A percentile compares a stretch with the other conserved stretches of the same genome.
These are phyloP conservation scores for Crithidia expoeki DNA, from an alignment of 208 protist genomes.

Conservation along the genomic window DNA sequence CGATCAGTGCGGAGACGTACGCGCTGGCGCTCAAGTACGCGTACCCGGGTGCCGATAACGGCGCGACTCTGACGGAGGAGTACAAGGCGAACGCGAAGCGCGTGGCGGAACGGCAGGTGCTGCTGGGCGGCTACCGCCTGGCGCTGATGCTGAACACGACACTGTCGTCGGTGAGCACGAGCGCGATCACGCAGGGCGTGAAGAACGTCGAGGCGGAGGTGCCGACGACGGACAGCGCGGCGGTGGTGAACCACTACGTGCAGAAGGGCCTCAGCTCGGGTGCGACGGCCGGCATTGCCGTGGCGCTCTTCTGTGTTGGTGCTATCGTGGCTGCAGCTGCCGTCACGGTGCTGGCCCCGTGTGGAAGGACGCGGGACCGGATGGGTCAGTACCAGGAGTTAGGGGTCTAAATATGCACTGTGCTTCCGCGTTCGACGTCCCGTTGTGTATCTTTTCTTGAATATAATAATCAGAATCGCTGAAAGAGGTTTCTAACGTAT, in stretches of 20 bases:
- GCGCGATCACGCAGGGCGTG: conserved; percentile 10
- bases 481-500: no score
- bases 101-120: conserved; percentile 24
- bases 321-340: conserved; percentile 13
- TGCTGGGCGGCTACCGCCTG: conserved; percentile 32
- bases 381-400: background rate
- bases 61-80: conserved; percentile 24
- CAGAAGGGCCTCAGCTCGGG: conserved; percentile 25
- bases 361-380: background rate
- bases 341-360: background rate
- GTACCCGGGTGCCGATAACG: conserved; percentile 43
- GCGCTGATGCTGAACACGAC: conserved; percentile 31
- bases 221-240: conserved; percentile 5
- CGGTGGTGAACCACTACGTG: conserved; percentile 10
- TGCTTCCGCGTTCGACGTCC: no score
- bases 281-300: conserved; percentile 28
- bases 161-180: conserved; percentile 10
- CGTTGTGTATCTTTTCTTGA: conserved; percentile 16
- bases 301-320: conserved; percentile 24
- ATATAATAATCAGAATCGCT: no score
- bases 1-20: conserved; percentile 10
- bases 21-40: conserved; percentile 14
- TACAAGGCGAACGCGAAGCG: conserved; percentile 35
- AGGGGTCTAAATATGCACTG: no score
- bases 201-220: conserved; percentile 21